Evolutionary conservation across 2,329 filamentous ascomycete species (phyloP), one percentile per base, ranked within the genome.

Genomic region (Nigrospora sphaerica): DNA sequence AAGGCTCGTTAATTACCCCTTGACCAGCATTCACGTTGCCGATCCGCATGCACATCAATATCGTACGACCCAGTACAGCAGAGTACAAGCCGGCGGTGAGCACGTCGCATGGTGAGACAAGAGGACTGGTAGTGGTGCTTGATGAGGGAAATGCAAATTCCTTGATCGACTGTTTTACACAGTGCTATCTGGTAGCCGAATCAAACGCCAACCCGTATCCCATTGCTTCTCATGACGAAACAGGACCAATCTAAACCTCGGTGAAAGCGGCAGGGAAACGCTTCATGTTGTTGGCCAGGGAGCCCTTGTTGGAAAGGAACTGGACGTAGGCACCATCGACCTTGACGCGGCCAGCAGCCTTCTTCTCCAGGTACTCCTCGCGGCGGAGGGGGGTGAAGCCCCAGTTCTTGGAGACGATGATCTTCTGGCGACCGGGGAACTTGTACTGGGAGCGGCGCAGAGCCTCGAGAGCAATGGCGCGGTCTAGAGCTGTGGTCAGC

Each of bases 401-500:
- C 93, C 93, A 98, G 85, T 98, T 98, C 90, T 97, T 98, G 81
- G 88, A 95, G 78, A 97, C 86, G 68, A 98, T 96, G 80, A 98
- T 97, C 90, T 98, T 98, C 84, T 98, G 93, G 78, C 93, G 92
- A 74, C 93, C 93, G 61, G 93, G 93, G 88, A 98, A 98, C 87
- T 97, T 98, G 89, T 97, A 96, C 86, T 96, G 93, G 59, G 90
- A 95, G 73, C 93, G 90, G 72, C 95, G 92, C 72, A 98, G 88
- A 69, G 93, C 93, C 86, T 98, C 93, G 67, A 98, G 90, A 71
- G 93, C 93, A 66, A 85, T 83, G 62, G 86, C 85, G 65, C 90
- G 89, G 85, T 93, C 84, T 88, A 56, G 7, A 28, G 18, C 16
- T 16, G 32, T 28, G 49, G 59, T 68, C 58, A 68, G 58, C 14